phyloP scores from a whole-genome alignment of 78 protist genomes.

The slime mould (Dictyostelium discoideum) region DNA sequence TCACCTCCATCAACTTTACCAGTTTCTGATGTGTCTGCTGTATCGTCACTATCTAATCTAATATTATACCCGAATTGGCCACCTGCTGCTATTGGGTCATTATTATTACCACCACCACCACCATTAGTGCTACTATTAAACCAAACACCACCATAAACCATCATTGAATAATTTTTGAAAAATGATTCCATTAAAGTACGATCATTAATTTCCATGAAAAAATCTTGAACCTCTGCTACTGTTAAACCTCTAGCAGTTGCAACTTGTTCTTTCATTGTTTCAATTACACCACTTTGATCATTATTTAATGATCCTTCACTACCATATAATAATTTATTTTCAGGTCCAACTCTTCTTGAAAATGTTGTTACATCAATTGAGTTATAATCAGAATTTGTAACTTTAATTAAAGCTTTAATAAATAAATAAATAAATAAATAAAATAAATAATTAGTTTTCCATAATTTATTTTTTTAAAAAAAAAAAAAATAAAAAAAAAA shows the following conservation, averaged over 20 bases:
- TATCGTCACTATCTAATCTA: constrained; percentile 44
- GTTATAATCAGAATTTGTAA: constrained; percentile 26
- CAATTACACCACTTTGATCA: constrained; percentile 23
- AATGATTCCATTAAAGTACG: neutral
- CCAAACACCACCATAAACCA: constrained; percentile 33
- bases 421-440: neutral
- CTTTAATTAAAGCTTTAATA: constrained; percentile 6
- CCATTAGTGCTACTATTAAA: neutral
- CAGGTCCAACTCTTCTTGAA: neutral
- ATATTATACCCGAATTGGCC: constrained; percentile 9
- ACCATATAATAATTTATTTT: constrained; percentile 9
- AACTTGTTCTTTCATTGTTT: neutral
- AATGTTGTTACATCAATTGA: neutral
- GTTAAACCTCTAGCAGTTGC: neutral
- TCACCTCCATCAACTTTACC: neutral
- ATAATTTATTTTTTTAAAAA: no score
- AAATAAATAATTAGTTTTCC: no score
- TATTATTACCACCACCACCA: no score
- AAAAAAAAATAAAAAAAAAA: neutral
- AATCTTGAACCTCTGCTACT: neutral
- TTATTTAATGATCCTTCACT: neutral
- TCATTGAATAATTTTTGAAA: constrained; percentile 40
- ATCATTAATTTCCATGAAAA: constrained; percentile 6
- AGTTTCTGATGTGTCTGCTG: neutral
- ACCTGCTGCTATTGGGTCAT: neutral